These are phyloP conservation scores for Nothophoma quercina DNA, from an alignment of 2,329 filamentous ascomycete genomes.

Conservation along the genomic window DNA sequence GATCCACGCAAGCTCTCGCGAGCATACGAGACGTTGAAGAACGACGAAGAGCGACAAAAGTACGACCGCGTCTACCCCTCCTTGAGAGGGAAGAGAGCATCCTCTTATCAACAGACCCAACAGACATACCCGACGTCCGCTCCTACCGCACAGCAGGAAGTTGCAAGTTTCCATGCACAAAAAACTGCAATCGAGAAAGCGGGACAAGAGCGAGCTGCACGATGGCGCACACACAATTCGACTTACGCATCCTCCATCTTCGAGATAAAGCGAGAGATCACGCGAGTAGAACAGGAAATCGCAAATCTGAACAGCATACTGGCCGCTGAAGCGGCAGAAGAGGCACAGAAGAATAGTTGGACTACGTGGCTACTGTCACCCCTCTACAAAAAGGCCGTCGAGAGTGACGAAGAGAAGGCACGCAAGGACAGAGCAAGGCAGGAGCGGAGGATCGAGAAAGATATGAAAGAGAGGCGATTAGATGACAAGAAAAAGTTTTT, in stretches of 20 bases:
- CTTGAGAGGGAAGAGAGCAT: slow-evolving; percentile 15
- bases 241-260: slow-evolving; percentile 21
- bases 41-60: slow-evolving; percentile 36
- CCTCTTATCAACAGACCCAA: background rate
- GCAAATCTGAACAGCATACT: slow-evolving; percentile 31
- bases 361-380: slow-evolving; percentile 33
- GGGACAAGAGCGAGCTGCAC: slow-evolving; percentile 38
- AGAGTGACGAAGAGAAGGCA: slow-evolving; percentile 45
- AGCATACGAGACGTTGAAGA: slow-evolving; percentile 50
- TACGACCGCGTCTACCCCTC: slow-evolving; percentile 48
- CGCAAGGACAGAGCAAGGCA: slow-evolving; percentile 41
- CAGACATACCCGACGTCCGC: background rate
- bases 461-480: slow-evolving; percentile 44
- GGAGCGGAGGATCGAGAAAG: slow-evolving; percentile 42
- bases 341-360: slow-evolving; percentile 46
- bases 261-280: slow-evolving; percentile 26
- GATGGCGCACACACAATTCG: slow-evolving; percentile 35
- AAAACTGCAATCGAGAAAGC: slow-evolving; percentile 37
- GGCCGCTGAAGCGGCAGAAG: slow-evolving; percentile 37
- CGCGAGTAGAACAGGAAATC: slow-evolving; percentile 38
- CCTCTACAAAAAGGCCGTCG: slow-evolving; percentile 36
- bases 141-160: background rate
- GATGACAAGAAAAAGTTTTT: slow-evolving; percentile 25
- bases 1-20: slow-evolving; percentile 34
- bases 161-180: slow-evolving; percentile 27